phyloP scores from a whole-genome alignment of 1,139 yeast species.

The Casaregolazyma suthepensis region DNA sequence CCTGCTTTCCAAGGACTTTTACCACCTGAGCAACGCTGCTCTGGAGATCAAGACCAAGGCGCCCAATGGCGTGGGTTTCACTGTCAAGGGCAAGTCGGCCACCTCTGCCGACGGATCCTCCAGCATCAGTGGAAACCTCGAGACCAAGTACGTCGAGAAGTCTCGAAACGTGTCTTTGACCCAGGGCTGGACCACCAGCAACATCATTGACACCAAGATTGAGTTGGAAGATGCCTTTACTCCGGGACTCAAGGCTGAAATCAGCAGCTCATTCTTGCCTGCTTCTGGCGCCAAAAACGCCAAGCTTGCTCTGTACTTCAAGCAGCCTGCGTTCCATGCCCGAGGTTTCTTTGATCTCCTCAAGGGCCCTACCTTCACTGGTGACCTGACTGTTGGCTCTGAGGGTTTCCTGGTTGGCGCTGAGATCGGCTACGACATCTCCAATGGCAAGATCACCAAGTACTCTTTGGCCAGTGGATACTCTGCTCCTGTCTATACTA shows the following conservation, averaged over 20 bases:
- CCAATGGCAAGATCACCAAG: conserved; percentile 86
- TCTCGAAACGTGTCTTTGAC: conserved; percentile 88
- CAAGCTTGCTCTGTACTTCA: conserved; percentile 84
- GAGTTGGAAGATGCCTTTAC: conserved; percentile 89
- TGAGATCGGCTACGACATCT: conserved; percentile 93
- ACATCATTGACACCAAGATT: conserved; percentile 85
- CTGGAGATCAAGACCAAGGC: conserved; percentile 89
- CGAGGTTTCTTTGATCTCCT: conserved; percentile 92
- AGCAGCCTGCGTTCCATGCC: conserved; percentile 89
- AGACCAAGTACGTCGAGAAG: conserved; percentile 91
- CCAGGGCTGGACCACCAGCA: conserved; percentile 97
- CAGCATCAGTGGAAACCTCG: conserved; percentile 80
- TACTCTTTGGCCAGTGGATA: conserved; percentile 94
- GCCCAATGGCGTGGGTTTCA: conserved; percentile 93
- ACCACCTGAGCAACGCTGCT: conserved; percentile 81
- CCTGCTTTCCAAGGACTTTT: conserved; percentile 86
- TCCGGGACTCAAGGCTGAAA: conserved; percentile 92
- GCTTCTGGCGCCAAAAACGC: conserved; percentile 78
- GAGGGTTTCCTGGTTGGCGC: conserved; percentile 98
- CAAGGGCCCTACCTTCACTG: conserved; percentile 93
- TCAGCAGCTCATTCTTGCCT: conserved; percentile 85
- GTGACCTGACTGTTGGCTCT: conserved; percentile 92
- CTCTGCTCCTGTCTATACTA: conserved; percentile 80
- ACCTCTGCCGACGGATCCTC: conserved; percentile 50
- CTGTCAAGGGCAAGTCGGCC: conserved; percentile 88